Evolutionary conservation across 2,329 filamentous ascomycete species (phyloP).

Genomic region (Cercospora sp.): DNA sequence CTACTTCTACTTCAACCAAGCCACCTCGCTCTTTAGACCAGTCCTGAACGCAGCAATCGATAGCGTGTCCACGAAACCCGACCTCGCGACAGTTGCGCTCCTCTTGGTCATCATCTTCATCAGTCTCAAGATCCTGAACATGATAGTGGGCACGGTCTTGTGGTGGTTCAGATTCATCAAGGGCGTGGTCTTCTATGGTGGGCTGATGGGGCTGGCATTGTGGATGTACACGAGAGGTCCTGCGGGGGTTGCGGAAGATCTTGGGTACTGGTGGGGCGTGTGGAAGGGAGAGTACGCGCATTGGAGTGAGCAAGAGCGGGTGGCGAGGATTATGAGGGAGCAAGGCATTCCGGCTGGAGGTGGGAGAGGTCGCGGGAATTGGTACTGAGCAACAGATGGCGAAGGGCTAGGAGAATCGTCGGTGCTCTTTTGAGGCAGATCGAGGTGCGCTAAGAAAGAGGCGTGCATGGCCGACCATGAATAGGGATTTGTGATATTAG

Average conservation of each 20-base stretch:
- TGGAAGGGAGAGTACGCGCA: slow-evolving; percentile 45
- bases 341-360: slow-evolving; percentile 16
- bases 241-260: slow-evolving; percentile 64
- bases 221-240: slow-evolving; percentile 64
- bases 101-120: slow-evolving; percentile 65
- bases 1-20: slow-evolving; percentile 29
- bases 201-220: slow-evolving; percentile 56
- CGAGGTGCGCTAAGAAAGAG: not conserved
- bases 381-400: slow-evolving; percentile 22
- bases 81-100: slow-evolving; percentile 55
- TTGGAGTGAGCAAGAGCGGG: slow-evolving; percentile 39
- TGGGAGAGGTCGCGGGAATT: slow-evolving; percentile 36
- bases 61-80: slow-evolving; percentile 40
- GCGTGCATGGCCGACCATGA: not conserved
- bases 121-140: slow-evolving; percentile 64
- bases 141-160: slow-evolving; percentile 69
- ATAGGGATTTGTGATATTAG: slow-evolving; percentile 18
- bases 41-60: slow-evolving; percentile 32
- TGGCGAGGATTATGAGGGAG: slow-evolving; percentile 32
- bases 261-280: slow-evolving; percentile 42
- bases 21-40: slow-evolving; percentile 33
- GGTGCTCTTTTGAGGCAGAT: not conserved
- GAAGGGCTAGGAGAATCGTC: not conserved
- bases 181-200: slow-evolving; percentile 64
- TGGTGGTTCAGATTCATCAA: slow-evolving; percentile 73